Evolutionary conservation across 129 eudicot species (phyloP).

Genomic region (Pittosporum tobira): DNA sequence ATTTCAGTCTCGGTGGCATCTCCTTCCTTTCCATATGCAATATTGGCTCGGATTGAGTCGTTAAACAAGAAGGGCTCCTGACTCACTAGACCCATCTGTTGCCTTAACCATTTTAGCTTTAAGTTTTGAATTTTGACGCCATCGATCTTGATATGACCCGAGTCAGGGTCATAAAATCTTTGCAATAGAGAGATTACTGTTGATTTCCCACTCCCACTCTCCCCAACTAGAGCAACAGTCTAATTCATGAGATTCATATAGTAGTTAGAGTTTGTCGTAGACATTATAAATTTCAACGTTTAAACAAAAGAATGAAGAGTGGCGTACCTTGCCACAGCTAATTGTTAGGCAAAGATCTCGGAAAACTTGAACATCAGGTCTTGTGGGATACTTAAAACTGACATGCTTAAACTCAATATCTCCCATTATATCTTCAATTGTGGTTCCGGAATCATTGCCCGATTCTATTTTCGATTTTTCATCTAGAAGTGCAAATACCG

Average conservation of each 20-base stretch:
- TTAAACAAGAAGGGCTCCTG: conserved; percentile 37
- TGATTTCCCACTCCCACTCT: conserved; percentile 40
- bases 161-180: conserved; percentile 32
- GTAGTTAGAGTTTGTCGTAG: neutral
- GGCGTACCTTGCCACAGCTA: conserved; percentile 27
- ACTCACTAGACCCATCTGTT: conserved; percentile 38
- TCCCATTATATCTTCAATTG: conserved; percentile 16
- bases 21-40: conserved; percentile 24
- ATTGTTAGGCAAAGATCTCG: conserved; percentile 22
- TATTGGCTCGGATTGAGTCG: conserved; percentile 24
- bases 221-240: conserved; percentile 35
- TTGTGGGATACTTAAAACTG: conserved; percentile 28
- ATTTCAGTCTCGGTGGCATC: conserved; percentile 29
- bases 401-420: conserved; percentile 27
- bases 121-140: conserved; percentile 22
- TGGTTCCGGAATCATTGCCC: conserved; percentile 26
- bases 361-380: conserved; percentile 28
- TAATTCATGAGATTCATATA: conserved; percentile 5
- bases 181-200: conserved; percentile 32
- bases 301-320: neutral
- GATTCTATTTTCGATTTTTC: conserved; percentile 27
- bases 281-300: neutral
- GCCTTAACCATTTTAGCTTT: conserved; percentile 34
- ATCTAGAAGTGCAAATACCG: conserved; percentile 31
- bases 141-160: conserved; percentile 24